These are phyloP conservation scores for Sonneratia alba DNA, from an alignment of 345 rosid species.

Conservation along the genomic window DNA sequence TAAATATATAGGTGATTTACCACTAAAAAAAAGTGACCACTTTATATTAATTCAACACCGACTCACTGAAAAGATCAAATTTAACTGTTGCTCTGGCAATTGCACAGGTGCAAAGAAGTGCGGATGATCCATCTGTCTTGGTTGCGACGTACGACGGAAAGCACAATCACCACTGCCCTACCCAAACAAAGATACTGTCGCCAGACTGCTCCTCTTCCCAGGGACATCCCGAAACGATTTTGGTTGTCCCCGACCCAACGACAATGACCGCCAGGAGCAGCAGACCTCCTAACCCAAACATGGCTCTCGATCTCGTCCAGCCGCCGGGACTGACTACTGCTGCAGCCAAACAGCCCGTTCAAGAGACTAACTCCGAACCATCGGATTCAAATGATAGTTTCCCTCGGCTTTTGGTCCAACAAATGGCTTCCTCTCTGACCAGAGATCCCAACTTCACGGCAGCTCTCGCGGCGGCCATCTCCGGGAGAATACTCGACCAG, in stretches of 20 bases:
- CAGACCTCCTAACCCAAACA: slow-evolving; percentile 10
- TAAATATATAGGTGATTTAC: no score
- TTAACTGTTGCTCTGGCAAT: not conserved
- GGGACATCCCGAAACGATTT: not conserved
- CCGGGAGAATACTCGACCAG: no score
- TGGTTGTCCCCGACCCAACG: slow-evolving; percentile 12
- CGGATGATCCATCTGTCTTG: slow-evolving; percentile 53
- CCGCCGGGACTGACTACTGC: not conserved
- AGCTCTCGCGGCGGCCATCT: no score
- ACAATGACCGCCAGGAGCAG: slow-evolving; percentile 7
- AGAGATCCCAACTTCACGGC: no score
- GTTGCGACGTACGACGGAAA: slow-evolving; percentile 87
- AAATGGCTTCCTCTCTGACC: no score
- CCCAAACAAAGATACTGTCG: slow-evolving; percentile 18
- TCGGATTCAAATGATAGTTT: no score
- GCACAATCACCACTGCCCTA: slow-evolving; percentile 49
- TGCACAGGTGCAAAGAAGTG: slow-evolving; percentile 79
- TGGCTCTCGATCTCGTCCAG: slow-evolving; percentile 28
- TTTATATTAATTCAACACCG: not conserved
- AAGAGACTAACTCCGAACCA: slow-evolving; percentile 10
- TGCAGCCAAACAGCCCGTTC: slow-evolving; percentile 11
- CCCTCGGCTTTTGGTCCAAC: no score
- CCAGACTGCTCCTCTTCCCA: not conserved
- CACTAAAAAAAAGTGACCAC: no score
- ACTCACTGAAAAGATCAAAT: not conserved